These are phyloP conservation scores for Kwoniella dejecticola DNA, from an alignment of 768 basidiomycete genomes.

Conservation along the genomic window DNA sequence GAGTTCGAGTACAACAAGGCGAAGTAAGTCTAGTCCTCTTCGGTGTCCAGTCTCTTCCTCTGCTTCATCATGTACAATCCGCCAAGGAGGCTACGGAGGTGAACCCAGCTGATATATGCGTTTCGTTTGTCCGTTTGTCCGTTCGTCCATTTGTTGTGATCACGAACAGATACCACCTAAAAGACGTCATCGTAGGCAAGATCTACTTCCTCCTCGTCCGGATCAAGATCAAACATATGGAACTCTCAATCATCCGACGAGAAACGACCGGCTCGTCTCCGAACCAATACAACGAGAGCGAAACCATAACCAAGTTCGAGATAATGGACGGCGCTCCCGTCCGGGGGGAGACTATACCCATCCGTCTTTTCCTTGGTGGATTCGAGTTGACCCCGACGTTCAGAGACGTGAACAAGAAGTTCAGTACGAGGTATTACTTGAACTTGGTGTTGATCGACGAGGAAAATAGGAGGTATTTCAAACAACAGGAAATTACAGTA, in stretches of 20 bases:
- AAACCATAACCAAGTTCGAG: conserved; percentile 99
- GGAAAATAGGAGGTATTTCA: conserved; percentile 96
- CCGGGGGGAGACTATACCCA: conserved; percentile 97
- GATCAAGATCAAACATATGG: conserved; percentile 99
- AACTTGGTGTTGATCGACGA: conserved; percentile 97
- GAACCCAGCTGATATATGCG: neutral
- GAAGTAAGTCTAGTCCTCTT: conserved; percentile 65
- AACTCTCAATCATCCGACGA: conserved; percentile 92
- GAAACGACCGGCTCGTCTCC: conserved; percentile 96
- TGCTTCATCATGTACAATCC: no score
- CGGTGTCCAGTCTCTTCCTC: no score
- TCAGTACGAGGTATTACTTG: conserved; percentile 93
- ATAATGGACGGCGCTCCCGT: conserved; percentile 99
- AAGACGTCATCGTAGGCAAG: conserved; percentile 99
- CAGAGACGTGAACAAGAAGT: conserved; percentile 99
- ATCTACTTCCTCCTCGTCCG: conserved; percentile 98
- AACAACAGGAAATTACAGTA: conserved; percentile 93
- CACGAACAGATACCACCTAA: conserved; percentile 94
- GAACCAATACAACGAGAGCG: conserved; percentile 99
- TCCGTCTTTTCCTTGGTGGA: conserved; percentile 93
- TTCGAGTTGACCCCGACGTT: conserved; percentile 99
- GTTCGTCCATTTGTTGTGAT: neutral
- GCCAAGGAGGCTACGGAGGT: no score
- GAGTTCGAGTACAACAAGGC: conserved; percentile 99
- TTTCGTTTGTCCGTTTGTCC: neutral